These are phyloP conservation scores for Hymenoscyphus salicellus DNA, from an alignment of 2,329 filamentous ascomycete genomes.

Conservation along the genomic window DNA sequence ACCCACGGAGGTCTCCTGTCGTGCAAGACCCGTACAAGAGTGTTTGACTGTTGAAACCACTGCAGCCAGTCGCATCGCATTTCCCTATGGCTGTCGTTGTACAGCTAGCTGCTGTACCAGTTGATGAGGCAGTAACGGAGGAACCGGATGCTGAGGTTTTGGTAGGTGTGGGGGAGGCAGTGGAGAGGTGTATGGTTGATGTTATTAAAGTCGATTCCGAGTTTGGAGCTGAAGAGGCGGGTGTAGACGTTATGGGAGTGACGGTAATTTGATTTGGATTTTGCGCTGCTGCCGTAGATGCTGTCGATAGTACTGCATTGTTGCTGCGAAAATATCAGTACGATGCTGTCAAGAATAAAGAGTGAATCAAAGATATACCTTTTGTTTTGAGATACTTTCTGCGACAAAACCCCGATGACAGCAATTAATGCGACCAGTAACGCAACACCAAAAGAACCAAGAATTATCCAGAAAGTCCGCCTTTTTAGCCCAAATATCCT, in stretches of 20 bases:
- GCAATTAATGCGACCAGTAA: not conserved
- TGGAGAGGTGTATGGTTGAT: not conserved
- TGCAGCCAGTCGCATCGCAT: constrained; percentile 8
- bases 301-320: not conserved
- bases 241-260: not conserved
- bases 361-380: not conserved
- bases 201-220: not conserved
- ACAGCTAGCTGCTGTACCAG: not conserved
- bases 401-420: not conserved
- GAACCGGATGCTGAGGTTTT: not conserved
- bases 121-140: not conserved
- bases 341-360: not conserved
- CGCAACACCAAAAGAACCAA: not conserved
- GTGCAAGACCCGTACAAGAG: constrained; percentile 4
- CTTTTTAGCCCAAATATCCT: not conserved
- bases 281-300: not conserved
- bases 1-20: not conserved
- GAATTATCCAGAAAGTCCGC: constrained; percentile 5
- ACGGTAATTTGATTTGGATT: not conserved
- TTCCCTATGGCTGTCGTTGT: not conserved
- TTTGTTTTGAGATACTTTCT: constrained; percentile 2
- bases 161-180: not conserved
- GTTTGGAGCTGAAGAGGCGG: not conserved
- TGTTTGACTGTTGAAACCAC: constrained; percentile 9
- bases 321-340: not conserved